Base-by-base conservation (phyloP, 192 early-diverging fungal species). In the Dissophora globulifera region DNA sequence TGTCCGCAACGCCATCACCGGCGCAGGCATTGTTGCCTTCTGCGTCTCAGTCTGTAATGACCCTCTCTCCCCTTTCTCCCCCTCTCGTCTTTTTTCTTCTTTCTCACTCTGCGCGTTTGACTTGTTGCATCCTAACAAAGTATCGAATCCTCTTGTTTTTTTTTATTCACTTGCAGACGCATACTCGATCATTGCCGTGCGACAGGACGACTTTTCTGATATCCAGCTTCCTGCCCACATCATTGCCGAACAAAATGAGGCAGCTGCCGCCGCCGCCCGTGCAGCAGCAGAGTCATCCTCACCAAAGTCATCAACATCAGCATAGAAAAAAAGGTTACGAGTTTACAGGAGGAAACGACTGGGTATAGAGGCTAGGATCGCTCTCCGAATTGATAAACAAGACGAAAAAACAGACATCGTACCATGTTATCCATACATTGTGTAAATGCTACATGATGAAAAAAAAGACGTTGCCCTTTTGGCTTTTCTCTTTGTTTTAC, bases 171-270 rank as follows among this genome's bases (percentile, higher is more conserved):
- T n/a, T n/a, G 9, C 6, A 88, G 87, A 90, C 60, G 84, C 88
- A 67, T 93, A 93, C 79, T 88, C 90, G 50, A 86, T 93, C 19
- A 67, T 89, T 50, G 90, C 89, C 11, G 89, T 93, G 9, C 84
- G 83, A 70, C 91, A 93, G 67, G 91, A 93, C 67, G 89, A 91
- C 79, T 91, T 90, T 71, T 87, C 86, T 61, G 91, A 93, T 64
- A 81, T 93, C 29, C 84, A 85, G 22, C 81, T 93, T 60, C 91
- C 91, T n/a, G 49, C 33, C 13, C 70, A 75, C 30, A 51, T 75
- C 20, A 40, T 75, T 30, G 70, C 22, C 6, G 59, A 75, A 15
- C 58, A 69, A 42, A 69, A 61, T 45, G 53, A 62, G 13, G 59
- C 42, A 15, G 57, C 57, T 41, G 57, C 57, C 33, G 29, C n/a